Evolutionary conservation across 768 basidiomycete species (phyloP), one percentile per base, ranked within the genome.

Genomic region (Termitomyces sp.): DNA sequence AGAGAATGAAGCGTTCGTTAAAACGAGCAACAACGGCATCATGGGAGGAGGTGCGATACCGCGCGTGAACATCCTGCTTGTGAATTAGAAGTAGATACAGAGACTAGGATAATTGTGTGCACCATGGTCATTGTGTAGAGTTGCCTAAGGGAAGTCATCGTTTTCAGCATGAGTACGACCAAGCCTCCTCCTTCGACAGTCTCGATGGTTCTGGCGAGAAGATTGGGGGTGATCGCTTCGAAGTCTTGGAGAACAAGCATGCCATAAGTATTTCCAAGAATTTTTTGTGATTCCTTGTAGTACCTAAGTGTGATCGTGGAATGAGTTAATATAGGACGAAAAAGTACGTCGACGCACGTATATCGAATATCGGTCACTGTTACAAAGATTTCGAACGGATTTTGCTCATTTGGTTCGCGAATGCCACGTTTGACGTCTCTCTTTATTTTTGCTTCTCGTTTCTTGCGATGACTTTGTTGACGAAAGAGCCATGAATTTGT

Each of bases 301-400:
- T 64, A 64, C 26, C 63, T 64, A 26, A 5, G 16, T 33, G 43
- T 60, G 13, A 41, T 36, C 10, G 36, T 14, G 5, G 33, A 4
- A 38, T 20, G 26, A 20, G 41, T n/a, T 16, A 38, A 38, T 36
- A 50, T 30, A 40, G 50, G 35, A 44, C n/a, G 4, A 23, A 46
- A 4, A 58, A 40, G 26, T 12, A 23, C 12, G 48, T 41, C 10
- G 36, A 82, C 89, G 68, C 70, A 95, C 86, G 92, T 94, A 78
- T 99, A 99, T 57, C 96, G 88, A 60, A 99, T 98, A 71, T 99
- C 96, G 4, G 96, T 98, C n/a, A 98, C 95, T 0, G 93, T 91
- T 13, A 98, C 88, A 70, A 99, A 99, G 46, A 98, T 93, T 75
- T 99, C 97, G 71, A 99, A 98, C 1, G 97, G 96, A 71, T 92